Evolutionary conservation across 345 rosid genomes (phyloP).

Genomic region (Salix dunnii): DNA sequence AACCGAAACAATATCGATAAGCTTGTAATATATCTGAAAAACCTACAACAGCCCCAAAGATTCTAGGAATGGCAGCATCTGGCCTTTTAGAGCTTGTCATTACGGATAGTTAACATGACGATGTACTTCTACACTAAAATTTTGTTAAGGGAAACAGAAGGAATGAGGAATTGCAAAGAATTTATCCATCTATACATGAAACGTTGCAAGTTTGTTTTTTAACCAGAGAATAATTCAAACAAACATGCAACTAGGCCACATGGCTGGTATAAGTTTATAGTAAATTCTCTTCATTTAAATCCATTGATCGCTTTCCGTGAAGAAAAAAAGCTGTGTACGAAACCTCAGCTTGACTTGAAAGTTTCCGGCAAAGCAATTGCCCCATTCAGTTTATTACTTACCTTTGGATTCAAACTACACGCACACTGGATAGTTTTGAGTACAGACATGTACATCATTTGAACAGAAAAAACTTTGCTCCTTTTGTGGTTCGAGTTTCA

Average conservation of each 20-base stretch:
- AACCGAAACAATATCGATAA: no score
- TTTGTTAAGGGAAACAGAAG: no score
- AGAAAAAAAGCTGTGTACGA: neutral
- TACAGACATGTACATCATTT: neutral
- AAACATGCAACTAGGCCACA: neutral
- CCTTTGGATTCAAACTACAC: neutral
- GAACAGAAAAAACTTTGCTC: slow-evolving; percentile 38
- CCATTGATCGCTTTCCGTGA: neutral
- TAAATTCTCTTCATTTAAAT: neutral
- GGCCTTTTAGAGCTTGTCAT: no score
- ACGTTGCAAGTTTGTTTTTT: no score
- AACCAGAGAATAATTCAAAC: no score
- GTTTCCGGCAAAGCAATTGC: neutral
- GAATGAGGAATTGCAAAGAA: no score
- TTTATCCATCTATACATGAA: no score
- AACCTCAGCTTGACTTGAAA: neutral
- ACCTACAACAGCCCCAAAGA: no score
- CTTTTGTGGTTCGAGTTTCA: slow-evolving; percentile 50
- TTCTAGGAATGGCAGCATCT: no score
- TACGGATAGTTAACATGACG: no score
- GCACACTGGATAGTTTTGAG: neutral
- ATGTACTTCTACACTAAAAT: no score
- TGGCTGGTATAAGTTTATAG: neutral
- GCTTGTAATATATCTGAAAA: no score
- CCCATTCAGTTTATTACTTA: neutral